phyloP scores from a whole-genome alignment of 345 rosid species.

The Corchorus olitorius region DNA sequence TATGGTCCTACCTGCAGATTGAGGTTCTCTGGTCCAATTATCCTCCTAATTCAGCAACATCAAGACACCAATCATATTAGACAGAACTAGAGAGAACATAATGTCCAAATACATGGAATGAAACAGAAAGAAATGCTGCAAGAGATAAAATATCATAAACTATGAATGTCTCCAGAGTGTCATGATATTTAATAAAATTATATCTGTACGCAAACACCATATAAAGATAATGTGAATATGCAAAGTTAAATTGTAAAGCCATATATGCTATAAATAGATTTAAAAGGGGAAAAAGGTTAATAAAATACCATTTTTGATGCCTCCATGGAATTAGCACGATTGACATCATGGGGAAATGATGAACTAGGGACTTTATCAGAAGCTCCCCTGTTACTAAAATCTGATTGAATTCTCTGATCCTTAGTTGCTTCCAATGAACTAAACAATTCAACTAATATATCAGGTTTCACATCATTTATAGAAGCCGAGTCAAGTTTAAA shows the following conservation, averaged over 20 bases:
- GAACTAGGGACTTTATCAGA: conserved; percentile 40
- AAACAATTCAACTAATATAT: conserved; percentile 58
- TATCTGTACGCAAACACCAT: neutral
- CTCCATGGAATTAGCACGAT: conserved; percentile 27
- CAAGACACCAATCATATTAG: neutral
- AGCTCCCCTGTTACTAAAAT: conserved; percentile 22
- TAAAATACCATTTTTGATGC: conserved; percentile 28
- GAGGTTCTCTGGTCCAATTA: conserved; percentile 33
- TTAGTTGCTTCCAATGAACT: conserved; percentile 42
- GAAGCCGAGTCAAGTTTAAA: conserved; percentile 47
- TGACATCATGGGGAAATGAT: conserved; percentile 30
- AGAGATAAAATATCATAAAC: neutral
- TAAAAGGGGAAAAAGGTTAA: neutral
- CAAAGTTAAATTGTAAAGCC: neutral
- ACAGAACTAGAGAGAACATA: neutral
- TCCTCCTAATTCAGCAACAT: conserved; percentile 38
- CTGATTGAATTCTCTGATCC: conserved; percentile 15
- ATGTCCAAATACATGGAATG: neutral
- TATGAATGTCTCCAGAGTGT: neutral
- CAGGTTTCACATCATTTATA: conserved; percentile 36
- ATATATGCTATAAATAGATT: neutral
- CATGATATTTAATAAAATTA: neutral
- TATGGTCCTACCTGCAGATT: conserved; percentile 30
- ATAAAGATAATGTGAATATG: too few relatives aligned
- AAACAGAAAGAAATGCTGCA: neutral